A percentile compares a stretch with the other conserved stretches of the same genome.
Conservation (phyloP, 257 asterid species). For the Solanum paucissectum region DNA sequence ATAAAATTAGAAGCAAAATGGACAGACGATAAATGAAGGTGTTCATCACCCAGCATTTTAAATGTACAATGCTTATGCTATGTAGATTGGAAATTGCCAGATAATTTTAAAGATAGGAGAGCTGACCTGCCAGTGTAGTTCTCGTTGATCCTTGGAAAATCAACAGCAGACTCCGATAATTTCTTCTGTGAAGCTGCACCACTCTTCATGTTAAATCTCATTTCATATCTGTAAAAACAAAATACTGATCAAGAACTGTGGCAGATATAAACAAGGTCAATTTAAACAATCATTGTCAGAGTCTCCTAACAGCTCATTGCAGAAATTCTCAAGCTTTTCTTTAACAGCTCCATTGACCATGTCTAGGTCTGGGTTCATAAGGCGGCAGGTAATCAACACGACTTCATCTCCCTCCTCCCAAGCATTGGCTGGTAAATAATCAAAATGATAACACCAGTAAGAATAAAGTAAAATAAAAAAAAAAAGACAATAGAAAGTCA, state of each 20-base stretch:
- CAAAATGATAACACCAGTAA: not conserved
- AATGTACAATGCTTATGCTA: not conserved
- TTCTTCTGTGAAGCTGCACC: constrained; percentile 82
- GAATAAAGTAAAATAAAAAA: not conserved
- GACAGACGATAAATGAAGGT: not conserved
- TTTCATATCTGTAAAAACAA: constrained; percentile 59
- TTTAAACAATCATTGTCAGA: not conserved
- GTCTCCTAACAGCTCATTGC: constrained; percentile 70
- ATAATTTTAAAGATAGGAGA: not conserved
- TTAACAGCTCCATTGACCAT: constrained; percentile 51
- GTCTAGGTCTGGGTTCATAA: constrained; percentile 68
- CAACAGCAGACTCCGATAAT: constrained; percentile 76
- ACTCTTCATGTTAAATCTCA: constrained; percentile 89
- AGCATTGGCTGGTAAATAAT: constrained; percentile 66
- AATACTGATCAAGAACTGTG: not conserved
- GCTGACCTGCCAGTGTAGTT: constrained; percentile 79
- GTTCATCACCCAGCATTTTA: not conserved
- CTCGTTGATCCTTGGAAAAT: constrained; percentile 92
- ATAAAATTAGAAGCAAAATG: not conserved
- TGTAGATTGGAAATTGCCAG: not conserved
- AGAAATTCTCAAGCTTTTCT: constrained; percentile 60
- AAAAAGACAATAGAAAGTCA: not conserved
- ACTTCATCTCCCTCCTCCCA: constrained; percentile 99
- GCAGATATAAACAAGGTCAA: not conserved
- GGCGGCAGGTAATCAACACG: constrained; percentile 83